Conservation (phyloP, 148 eudicot species). For the Rhododendron williamsianum region DNA sequence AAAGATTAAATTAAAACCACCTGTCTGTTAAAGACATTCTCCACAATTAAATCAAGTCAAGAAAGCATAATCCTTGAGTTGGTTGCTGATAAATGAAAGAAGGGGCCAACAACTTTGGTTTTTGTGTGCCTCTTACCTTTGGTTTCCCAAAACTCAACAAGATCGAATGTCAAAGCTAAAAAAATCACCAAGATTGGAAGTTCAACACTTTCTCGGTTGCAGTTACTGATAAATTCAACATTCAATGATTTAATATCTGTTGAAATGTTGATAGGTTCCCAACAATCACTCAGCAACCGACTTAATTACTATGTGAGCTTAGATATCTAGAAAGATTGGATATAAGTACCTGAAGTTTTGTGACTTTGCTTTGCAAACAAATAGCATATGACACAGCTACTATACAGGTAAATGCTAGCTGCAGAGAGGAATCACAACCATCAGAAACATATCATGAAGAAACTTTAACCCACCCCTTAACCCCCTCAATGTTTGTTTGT, state of each 20-base stretch:
- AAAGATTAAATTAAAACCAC: neutral
- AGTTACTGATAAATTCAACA: neutral
- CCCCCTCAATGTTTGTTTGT: neutral
- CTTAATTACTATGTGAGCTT: neutral
- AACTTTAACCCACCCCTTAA: neutral
- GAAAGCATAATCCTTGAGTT: neutral
- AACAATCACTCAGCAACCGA: neutral
- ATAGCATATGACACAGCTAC: conserved; percentile 34
- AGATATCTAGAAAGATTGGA: neutral
- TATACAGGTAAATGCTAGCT: conserved; percentile 43
- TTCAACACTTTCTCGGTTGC: neutral
- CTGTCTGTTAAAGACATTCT: neutral
- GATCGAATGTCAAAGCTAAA: neutral
- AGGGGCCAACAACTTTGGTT: neutral
- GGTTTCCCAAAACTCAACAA: neutral
- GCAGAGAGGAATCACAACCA: conserved; percentile 16
- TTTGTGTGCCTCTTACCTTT: neutral
- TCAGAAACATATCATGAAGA: neutral
- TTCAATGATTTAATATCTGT: neutral
- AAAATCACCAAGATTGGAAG: neutral
- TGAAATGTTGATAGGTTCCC: neutral
- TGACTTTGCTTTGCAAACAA: conserved; percentile 36
- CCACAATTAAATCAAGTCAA: neutral
- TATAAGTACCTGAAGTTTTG: conserved; percentile 58
- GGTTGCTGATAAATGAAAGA: neutral